Evolutionary conservation across 176 grass and related monocot species (phyloP), one percentile per base, ranked within the genome.

Genomic region (Aechmea fasciata): DNA sequence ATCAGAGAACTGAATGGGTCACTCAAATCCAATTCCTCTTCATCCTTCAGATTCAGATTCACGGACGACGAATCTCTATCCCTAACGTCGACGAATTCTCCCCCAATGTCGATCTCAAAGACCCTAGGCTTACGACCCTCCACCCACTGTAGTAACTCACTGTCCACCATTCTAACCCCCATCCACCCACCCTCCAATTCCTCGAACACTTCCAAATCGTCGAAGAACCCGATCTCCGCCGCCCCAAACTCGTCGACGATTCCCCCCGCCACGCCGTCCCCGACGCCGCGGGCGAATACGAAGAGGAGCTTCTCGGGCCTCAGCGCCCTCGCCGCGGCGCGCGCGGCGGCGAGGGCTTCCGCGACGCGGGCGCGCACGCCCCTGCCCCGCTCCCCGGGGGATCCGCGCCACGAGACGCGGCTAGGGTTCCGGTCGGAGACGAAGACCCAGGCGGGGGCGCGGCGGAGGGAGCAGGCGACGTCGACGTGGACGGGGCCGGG

Each of bases 361-460:
- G 75, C 71, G 29, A 92, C 74, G 65, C 88, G 88, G 69, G 75
- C 50, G 23, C 25, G 57, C 63, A 87, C 22, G n/a, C 83, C 83
- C 33, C 55, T 63, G n/a, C 66, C 49, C 61, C 50, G 54, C 54
- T 23, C 63, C 24, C 50, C 15, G 11, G 20, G 9, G 6, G 70
- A 62, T 1, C 82, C 77, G 41, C 13, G 28, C 93, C 86, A 96
- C 9, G 64, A 50, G 50, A 92, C 64, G 15, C 81, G 74, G 14
- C 64, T 72, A 7, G 93, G 93, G 73, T 96, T 96, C 26, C 93
- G 77, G 67, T 85, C 93, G 26, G 89, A 90, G 17, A 96, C 68
- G 52, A 92, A 75, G 49, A 78, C 86, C 93, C 93, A 96, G 12
- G 79, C 71, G 13, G 86, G 77, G 26, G 69, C 63, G 63, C 71